Evolutionary conservation across 2,329 filamentous ascomycete species (phyloP).

Genomic region (Aspergillus alliaceus): DNA sequence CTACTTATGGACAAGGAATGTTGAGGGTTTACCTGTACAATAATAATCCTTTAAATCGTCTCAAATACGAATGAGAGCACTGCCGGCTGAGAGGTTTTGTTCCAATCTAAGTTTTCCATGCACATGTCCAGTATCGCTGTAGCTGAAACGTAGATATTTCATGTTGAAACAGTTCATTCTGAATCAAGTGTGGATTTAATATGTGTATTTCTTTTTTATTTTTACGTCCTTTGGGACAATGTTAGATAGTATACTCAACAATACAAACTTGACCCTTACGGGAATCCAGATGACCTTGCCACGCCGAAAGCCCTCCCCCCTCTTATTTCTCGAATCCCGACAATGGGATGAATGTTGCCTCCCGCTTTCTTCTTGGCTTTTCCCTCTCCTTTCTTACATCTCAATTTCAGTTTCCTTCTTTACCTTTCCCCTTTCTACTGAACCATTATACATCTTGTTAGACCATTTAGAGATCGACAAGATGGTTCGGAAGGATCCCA

Average conservation of each 20-base stretch:
- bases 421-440: background rate
- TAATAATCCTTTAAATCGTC: constrained; percentile 12
- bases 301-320: constrained; percentile 11
- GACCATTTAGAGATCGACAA: constrained; percentile 11
- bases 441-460: background rate
- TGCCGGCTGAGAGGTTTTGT: background rate
- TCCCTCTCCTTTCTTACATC: too few species aligned
- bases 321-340: constrained; percentile 9
- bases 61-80: background rate
- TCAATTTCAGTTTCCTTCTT: background rate
- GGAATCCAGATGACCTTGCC: constrained; percentile 21
- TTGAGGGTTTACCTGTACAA: constrained; percentile 25
- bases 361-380: background rate
- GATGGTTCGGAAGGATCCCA: constrained; percentile 43
- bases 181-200: too few species aligned
- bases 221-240: too few species aligned
- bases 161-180: too few species aligned
- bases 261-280: too few species aligned
- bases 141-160: background rate
- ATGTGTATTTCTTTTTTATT: too few species aligned
- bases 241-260: too few species aligned
- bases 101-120: background rate
- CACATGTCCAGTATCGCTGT: background rate
- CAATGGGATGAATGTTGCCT: background rate
- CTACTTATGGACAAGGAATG: constrained; percentile 31